A percentile compares a stretch with the other conserved stretches of the same genome.
Conservation (phyloP, 176 grass and related monocot species). For the Saccharum spontaneum region DNA sequence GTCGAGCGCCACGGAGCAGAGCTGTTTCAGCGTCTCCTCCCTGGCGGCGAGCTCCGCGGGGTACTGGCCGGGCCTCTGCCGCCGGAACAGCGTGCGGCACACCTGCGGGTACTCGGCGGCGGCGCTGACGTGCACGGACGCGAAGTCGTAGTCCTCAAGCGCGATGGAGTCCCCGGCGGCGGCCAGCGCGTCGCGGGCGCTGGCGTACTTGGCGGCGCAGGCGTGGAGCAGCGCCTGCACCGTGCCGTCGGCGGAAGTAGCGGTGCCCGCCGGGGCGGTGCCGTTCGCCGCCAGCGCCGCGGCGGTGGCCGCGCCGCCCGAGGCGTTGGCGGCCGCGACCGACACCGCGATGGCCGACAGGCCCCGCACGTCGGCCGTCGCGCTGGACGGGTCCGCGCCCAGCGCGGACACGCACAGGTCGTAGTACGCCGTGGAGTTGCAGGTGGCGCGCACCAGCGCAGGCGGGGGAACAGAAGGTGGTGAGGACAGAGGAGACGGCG, state of each 20-base stretch:
- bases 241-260: neutral
- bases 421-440: constrained; percentile 79
- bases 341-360: constrained; percentile 68
- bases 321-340: constrained; percentile 58
- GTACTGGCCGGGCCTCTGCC: constrained; percentile 45
- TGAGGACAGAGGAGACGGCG: neutral
- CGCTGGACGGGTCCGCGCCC: constrained; percentile 57
- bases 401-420: constrained; percentile 76
- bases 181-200: constrained; percentile 54
- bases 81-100: constrained; percentile 64
- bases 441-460: constrained; percentile 57
- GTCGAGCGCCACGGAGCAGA: constrained; percentile 76
- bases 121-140: constrained; percentile 72
- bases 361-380: constrained; percentile 61
- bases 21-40: constrained; percentile 55
- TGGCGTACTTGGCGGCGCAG: constrained; percentile 64
- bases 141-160: constrained; percentile 62
- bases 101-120: constrained; percentile 83
- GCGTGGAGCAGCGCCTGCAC: constrained; percentile 45
- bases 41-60: constrained; percentile 52
- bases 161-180: constrained; percentile 48
- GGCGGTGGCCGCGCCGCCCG: constrained; percentile 48
- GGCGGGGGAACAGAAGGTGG: neutral
- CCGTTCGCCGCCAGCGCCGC: constrained; percentile 33
- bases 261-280: neutral